Evolutionary conservation across 1,139 yeast genomes (phyloP).

Genomic region (Taphrina flavorubra): DNA sequence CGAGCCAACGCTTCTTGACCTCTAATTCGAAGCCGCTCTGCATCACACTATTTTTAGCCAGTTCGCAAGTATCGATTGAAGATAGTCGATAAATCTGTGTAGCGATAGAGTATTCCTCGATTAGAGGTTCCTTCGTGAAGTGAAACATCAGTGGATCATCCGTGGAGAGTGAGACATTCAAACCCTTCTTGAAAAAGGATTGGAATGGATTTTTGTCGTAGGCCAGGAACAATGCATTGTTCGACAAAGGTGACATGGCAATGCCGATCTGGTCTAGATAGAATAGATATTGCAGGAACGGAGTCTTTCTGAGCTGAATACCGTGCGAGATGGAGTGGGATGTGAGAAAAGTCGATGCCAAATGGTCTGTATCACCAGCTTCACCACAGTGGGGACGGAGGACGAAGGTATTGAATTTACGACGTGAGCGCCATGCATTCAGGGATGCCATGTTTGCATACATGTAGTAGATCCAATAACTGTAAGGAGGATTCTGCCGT

Average conservation of each 20-base stretch:
- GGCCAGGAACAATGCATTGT: slow-evolving; percentile 91
- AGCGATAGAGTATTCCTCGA: slow-evolving; percentile 96
- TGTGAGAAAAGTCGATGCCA: slow-evolving; percentile 84
- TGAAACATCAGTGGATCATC: slow-evolving; percentile 96
- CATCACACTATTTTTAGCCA: slow-evolving; percentile 78
- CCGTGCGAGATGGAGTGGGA: slow-evolving; percentile 97
- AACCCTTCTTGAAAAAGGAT: slow-evolving; percentile 85
- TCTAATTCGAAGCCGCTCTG: slow-evolving; percentile 92
- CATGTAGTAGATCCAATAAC: slow-evolving; percentile 87
- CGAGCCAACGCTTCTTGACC: slow-evolving; percentile 91
- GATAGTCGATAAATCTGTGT: slow-evolving; percentile 95
- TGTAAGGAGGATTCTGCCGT: slow-evolving; percentile 90
- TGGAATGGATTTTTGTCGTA: slow-evolving; percentile 95
- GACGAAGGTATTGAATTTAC: slow-evolving; percentile 85
- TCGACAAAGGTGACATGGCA: slow-evolving; percentile 98
- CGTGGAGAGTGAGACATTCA: slow-evolving; percentile 88
- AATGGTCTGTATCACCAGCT: slow-evolving; percentile 98
- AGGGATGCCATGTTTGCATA: slow-evolving; percentile 84
- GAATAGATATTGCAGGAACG: slow-evolving; percentile 89
- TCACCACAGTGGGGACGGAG: slow-evolving; percentile 98
- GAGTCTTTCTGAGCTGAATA: slow-evolving; percentile 85
- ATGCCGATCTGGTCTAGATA: slow-evolving; percentile 93
- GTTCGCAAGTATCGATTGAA: slow-evolving; percentile 94
- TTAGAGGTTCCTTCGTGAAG: slow-evolving; percentile 95
- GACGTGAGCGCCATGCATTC: slow-evolving; percentile 75